A percentile compares a stretch with the other conserved stretches of the same genome.
These are phyloP conservation scores for Murraya paniculata DNA, from an alignment of 345 rosid genomes.

Conservation along the genomic window DNA sequence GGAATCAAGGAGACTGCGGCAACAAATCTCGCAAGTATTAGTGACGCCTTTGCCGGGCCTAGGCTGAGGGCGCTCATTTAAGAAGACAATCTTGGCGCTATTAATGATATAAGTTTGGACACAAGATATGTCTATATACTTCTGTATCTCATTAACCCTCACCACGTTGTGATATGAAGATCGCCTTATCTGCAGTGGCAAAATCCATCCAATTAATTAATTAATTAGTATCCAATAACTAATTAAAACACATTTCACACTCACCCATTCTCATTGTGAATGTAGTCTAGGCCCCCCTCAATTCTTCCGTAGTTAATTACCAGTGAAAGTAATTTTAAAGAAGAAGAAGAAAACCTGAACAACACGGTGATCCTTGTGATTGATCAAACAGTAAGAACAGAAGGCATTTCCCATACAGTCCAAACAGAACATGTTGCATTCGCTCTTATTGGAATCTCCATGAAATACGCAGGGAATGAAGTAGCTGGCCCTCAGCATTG, in stretches of 20 bases:
- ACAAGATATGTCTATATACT: constrained; percentile 72
- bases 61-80: constrained; percentile 85
- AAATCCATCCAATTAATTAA: no score
- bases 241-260: neutral
- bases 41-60: constrained; percentile 94
- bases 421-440: constrained; percentile 87
- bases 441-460: constrained; percentile 66
- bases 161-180: constrained; percentile 96
- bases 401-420: constrained; percentile 64
- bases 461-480: constrained; percentile 63
- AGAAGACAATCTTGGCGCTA: constrained; percentile 88
- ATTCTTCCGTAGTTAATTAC: no score
- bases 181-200: constrained; percentile 66
- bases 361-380: constrained; percentile 68
- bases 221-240: no score
- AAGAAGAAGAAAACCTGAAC: constrained; percentile 50
- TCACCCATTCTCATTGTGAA: no score
- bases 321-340: no score
- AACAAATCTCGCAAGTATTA: constrained; percentile 83
- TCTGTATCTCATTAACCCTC: constrained; percentile 85
- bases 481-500: constrained; percentile 71
- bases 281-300: no score
- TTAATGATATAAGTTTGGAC: constrained; percentile 91
- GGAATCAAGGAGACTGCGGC: constrained; percentile 87
- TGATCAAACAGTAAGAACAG: constrained; percentile 64